phyloP scores from a whole-genome alignment of 495 filamentous ascomycete species.

The Penicillium flavigenum region DNA sequence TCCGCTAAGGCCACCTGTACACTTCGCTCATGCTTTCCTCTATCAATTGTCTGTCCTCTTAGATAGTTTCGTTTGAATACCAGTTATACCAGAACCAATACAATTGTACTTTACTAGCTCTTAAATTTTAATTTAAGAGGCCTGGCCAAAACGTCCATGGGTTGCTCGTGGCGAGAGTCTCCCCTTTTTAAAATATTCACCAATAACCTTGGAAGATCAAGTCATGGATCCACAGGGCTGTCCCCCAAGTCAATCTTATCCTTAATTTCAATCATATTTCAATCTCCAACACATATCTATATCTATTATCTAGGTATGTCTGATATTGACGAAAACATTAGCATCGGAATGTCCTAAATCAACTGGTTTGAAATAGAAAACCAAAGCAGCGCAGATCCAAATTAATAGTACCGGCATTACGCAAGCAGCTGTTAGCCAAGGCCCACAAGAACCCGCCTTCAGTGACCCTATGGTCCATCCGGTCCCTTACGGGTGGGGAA shows the following conservation, averaged over 20 bases:
- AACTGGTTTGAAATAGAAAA: constrained; percentile 27
- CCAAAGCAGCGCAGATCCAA: constrained; percentile 37
- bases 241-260: background rate
- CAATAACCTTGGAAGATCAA: background rate
- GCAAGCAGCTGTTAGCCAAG: constrained; percentile 43
- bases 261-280: constrained; percentile 4
- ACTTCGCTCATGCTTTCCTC: background rate
- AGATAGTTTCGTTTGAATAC: background rate
- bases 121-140: background rate
- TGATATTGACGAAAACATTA: background rate
- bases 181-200: background rate
- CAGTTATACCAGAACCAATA: background rate
- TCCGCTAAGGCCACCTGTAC: constrained; percentile 27
- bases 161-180: background rate
- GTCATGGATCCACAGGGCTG: background rate
- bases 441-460: constrained; percentile 39
- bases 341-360: constrained; percentile 16
- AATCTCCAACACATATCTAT: background rate
- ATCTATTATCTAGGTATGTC: background rate
- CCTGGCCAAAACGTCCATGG: background rate
- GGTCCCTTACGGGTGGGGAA: constrained; percentile 49
- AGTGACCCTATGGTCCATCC: constrained; percentile 39
- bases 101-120: background rate
- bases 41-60: background rate
- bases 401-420: constrained; percentile 43